Base-by-base conservation (phyloP, 768 basidiomycete genomes). In the Amanita jacksonii region DNA sequence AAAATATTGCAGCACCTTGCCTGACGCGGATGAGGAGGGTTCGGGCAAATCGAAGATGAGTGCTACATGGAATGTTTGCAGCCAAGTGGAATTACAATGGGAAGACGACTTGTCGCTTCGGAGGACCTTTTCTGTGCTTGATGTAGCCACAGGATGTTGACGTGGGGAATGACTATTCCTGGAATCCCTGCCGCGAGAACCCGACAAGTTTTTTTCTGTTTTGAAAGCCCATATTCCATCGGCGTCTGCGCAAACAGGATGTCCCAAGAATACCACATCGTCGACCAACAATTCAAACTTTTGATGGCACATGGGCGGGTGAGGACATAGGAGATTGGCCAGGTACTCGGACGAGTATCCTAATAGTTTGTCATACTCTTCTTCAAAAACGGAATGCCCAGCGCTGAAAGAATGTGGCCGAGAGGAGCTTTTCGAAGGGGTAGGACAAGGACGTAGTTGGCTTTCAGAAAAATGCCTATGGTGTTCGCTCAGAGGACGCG, bases 261-360 rank as follows among this genome's bases (percentile, higher is more conserved):
- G 93, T 0, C 96, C 96, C 34, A 97, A 72, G 59, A 97, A 98
- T 4, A 80, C 87, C 19, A 98, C 70, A 53, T 92, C 83, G 57
- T 98, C 92, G 19, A 96, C 83, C 31, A 88, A 63, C 23, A 99
- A 74, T 58, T 94, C 91, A 57, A 96, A 97, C 55, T 89, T 89
- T 60, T 90, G 87, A 61, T 99, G 90, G 54, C 91, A 96, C 60
- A 92, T 77, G 10, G 79, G 71, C 23, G 68, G 64, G 35, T 79
- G 73, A 0, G 94, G 92, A 47, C 84, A 85, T 2, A 98, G 70
- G 51, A 94, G 65, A 34, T 73, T 74, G 19, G 88, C 86, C 23
- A 98, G 70, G 55, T 90, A 86, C 47, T 85, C 81, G 5, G 83
- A 67, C 3, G 83, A 74, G 60, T 86, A 93, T 2, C 84, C 85